phyloP scores from a whole-genome alignment of 1,139 yeast genomes.

The Nematodospora anomalae region DNA sequence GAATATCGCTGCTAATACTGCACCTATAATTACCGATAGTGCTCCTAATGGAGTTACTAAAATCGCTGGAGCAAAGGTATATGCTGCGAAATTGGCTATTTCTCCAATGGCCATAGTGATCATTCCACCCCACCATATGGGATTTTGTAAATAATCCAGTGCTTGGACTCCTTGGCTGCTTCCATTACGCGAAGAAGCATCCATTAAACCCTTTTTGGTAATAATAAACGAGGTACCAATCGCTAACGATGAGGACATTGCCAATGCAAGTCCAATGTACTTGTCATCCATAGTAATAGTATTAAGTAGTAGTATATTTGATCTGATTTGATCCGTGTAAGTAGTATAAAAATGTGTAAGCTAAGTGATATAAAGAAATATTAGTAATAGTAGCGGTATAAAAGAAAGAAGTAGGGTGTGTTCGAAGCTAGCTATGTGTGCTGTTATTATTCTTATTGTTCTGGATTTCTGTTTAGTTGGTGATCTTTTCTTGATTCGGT shows the following conservation, averaged over 20 bases:
- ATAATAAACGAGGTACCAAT: conserved; percentile 89
- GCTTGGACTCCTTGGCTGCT: conserved; percentile 59
- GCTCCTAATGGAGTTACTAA: conserved; percentile 93
- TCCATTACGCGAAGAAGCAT: conserved; percentile 67
- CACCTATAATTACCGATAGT: conserved; percentile 84
- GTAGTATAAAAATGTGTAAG: too few relatives aligned
- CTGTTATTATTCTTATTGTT: too few relatives aligned
- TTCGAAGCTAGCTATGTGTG: background rate
- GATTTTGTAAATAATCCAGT: conserved; percentile 73
- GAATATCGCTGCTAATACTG: conserved; percentile 83
- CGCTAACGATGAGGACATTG: conserved; percentile 84
- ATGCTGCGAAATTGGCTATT: conserved; percentile 90
- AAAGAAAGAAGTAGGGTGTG: background rate
- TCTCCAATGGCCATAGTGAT: conserved; percentile 90
- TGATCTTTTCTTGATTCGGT: background rate
- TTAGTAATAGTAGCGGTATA: background rate
- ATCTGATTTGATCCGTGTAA: background rate
- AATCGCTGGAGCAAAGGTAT: conserved; percentile 93
- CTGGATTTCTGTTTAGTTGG: background rate
- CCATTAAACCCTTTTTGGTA: conserved; percentile 83
- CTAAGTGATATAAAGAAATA: conserved; percentile 17
- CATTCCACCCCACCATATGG: conserved; percentile 97
- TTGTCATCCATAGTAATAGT: conserved; percentile 59
- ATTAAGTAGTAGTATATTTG: background rate
- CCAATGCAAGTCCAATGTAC: conserved; percentile 85